Evolutionary conservation across 495 filamentous ascomycete genomes (phyloP), one percentile per base, ranked within the genome.

Genomic region (Schizothecium vesticola): DNA sequence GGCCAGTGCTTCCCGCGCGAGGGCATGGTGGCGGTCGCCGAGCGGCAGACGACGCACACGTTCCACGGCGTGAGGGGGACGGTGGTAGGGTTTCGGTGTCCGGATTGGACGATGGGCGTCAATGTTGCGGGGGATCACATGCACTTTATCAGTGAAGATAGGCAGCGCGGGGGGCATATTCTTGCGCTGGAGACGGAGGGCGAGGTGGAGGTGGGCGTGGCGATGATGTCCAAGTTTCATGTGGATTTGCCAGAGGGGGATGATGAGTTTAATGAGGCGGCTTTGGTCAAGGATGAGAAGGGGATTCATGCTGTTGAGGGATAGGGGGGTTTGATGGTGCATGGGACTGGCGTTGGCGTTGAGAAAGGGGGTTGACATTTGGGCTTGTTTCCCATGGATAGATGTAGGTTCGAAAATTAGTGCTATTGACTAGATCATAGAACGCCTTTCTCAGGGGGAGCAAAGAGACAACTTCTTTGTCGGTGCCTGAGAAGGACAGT

Each of bases 61-160:
- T 82, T 79, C 43, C 43, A 70, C 19, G 68, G 66, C 4, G 74
- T 80, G 23, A 69, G 69, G 11, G 85, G 85, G 2, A 80, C 77
- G 4, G 70, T 87, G 1, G 75, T 86, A 26, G 85, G 84, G 36
- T 85, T 86, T 61, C 71, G 81, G 61, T 81, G 78, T 43, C 85
- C 85, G 12, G 72, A 66, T 31, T 86, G 79, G 62, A 75, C 78
- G 61, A 79, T 80, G 68, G 83, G 83, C 12, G 76, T 87, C 59
- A 80, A 80, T 36, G 82, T 87, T 0, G 80, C 78, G 12, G 83
- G 85, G 2, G 78, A 82, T 57, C 85, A 87, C 71, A 57, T 85
- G 59, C 85, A 87, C 68, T 86, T 86, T 66, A 77, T 86, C 69
- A 75, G 70, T 0, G 79, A 80, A 23, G 82, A 83, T 33, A 68